Evolutionary conservation across 2,329 filamentous ascomycete genomes (phyloP).

Genomic region (Pyrenophora teres): DNA sequence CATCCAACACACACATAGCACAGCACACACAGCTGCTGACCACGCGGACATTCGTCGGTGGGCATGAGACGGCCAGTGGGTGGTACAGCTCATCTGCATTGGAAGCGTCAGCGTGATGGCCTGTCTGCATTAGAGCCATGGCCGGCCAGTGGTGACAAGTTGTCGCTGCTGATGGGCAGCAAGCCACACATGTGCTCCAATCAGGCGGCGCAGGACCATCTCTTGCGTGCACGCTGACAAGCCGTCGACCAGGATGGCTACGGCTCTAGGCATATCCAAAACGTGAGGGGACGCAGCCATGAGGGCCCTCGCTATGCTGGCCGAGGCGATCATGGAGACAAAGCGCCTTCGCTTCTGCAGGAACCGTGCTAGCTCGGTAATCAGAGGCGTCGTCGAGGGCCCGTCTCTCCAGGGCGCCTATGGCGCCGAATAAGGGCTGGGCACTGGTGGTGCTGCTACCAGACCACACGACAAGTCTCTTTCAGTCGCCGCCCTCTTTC

Average conservation of each 20-base stretch:
- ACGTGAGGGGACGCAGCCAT: conserved; percentile 13
- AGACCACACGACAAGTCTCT: conserved; percentile 8
- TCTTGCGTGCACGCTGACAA: conserved; percentile 7
- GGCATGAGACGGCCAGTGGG: conserved; percentile 5
- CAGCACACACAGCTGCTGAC: background rate
- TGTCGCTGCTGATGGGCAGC: conserved; percentile 15
- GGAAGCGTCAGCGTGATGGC: too few relatives aligned
- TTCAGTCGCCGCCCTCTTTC: conserved; percentile 3
- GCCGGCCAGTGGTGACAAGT: background rate
- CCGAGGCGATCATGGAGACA: conserved; percentile 21
- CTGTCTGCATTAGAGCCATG: too few relatives aligned
- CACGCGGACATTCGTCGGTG: conserved; percentile 6
- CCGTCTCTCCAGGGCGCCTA: conserved; percentile 17
- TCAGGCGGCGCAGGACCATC: conserved; percentile 1
- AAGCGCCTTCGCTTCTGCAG: conserved; percentile 22
- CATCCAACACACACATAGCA: background rate
- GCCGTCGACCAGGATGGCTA: conserved; percentile 7
- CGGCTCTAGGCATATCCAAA: conserved; percentile 7
- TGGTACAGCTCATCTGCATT: background rate
- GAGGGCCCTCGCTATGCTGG: conserved; percentile 1
- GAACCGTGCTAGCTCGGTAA: conserved; percentile 17
- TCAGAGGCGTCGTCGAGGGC: conserved; percentile 13
- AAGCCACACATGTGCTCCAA: conserved; percentile 14
- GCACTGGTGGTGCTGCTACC: background rate
- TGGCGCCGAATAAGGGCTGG: conserved; percentile 17